phyloP scores from a whole-genome alignment of 352 stramenopile genomes.

The Globisporangium camurandrum region DNA sequence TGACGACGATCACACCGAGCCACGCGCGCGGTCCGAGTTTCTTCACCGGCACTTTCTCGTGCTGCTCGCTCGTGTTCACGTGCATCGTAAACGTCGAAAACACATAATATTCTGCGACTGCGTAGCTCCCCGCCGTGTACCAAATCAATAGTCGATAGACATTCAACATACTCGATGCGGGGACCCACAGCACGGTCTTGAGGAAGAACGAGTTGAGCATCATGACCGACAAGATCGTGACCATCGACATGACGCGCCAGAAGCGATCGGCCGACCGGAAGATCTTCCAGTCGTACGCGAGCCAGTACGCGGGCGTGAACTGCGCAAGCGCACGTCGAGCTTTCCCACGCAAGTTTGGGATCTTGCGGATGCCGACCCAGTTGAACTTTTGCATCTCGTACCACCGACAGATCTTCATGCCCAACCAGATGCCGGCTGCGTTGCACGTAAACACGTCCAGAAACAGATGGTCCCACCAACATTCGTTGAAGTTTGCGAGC shows the following conservation, averaged over 20 bases:
- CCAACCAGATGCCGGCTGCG: conserved; percentile 85
- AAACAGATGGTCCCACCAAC: conserved; percentile 94
- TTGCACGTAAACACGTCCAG: conserved; percentile 93
- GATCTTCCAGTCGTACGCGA: conserved; percentile 91
- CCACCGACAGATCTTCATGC: conserved; percentile 81
- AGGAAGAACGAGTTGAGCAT: conserved; percentile 96
- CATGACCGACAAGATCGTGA: conserved; percentile 88
- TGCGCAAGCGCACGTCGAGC: conserved; percentile 75
- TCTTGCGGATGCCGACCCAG: conserved; percentile 85
- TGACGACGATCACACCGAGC: conserved; percentile 75
- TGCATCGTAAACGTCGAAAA: conserved; percentile 85
- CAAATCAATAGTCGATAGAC: conserved; percentile 71
- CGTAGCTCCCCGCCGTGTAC: conserved; percentile 84
- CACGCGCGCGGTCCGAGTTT: conserved; percentile 79
- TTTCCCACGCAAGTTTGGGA: conserved; percentile 73
- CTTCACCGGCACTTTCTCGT: conserved; percentile 62
- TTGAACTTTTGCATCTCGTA: conserved; percentile 88
- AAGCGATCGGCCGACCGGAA: conserved; percentile 89
- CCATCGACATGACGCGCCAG: conserved; percentile 85
- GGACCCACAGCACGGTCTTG: conserved; percentile 89
- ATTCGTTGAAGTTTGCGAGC: conserved; percentile 93
- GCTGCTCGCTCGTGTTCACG: conserved; percentile 30
- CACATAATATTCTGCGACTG: conserved; percentile 86
- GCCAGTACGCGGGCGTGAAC: conserved; percentile 89
- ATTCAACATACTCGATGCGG: conserved; percentile 75